A percentile compares a stretch with the other conserved stretches of the same genome.
phyloP scores from a whole-genome alignment of 805 yeast genomes.

The Starmerella stigmatis region DNA sequence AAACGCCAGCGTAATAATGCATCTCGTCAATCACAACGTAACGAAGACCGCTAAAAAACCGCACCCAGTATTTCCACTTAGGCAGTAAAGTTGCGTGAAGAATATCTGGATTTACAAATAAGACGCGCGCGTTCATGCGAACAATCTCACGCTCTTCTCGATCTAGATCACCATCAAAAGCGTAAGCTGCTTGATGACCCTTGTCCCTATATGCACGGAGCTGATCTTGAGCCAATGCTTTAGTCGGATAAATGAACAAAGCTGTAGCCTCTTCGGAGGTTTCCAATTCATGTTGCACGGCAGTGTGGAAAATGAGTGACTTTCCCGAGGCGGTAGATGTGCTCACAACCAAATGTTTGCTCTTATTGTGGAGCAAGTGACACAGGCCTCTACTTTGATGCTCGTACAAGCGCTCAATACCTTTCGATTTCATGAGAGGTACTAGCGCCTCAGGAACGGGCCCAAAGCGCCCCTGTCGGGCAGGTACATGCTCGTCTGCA shows the following conservation, averaged over 20 bases:
- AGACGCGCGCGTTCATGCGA: conserved; percentile 57
- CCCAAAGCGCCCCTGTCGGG: conserved; percentile 12
- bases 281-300: conserved; percentile 47
- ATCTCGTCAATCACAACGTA: conserved; percentile 74
- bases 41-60: conserved; percentile 52
- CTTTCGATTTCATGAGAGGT: conserved; percentile 34
- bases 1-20: conserved; percentile 79
- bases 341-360: conserved; percentile 70
- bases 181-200: conserved; percentile 41
- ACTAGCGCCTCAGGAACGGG: conserved; percentile 21
- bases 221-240: conserved; percentile 96
- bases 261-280: conserved; percentile 46
- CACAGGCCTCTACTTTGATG: conserved; percentile 75
- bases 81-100: conserved; percentile 80
- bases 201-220: conserved; percentile 51
- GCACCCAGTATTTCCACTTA: conserved; percentile 59
- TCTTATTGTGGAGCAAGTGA: conserved; percentile 34
- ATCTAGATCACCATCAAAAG: conserved; percentile 92
- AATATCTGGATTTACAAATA: conserved; percentile 93
- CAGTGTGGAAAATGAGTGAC: conserved; percentile 82
- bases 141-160: conserved; percentile 42
- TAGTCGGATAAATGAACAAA: conserved; percentile 87
- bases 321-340: conserved; percentile 96
- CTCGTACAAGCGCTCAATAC: conserved; percentile 47
- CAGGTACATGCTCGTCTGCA: conserved; percentile 45